Base-by-base conservation (phyloP, 2,329 filamentous ascomycete species). In the Microdochium paspali region DNA sequence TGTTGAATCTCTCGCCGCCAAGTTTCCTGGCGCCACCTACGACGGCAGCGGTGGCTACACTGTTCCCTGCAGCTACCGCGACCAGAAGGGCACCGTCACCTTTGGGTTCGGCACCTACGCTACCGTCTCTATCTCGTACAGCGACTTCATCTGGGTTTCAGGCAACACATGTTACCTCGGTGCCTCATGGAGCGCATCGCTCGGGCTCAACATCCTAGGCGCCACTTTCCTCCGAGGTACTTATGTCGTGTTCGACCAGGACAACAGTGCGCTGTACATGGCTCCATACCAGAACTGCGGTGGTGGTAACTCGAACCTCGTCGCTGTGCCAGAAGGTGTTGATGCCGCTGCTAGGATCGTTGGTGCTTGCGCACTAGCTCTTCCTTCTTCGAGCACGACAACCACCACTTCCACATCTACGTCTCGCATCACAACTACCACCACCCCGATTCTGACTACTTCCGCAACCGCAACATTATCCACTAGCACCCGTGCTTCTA, bases 21-120 rank as follows among this genome's bases (percentile, higher is more conserved):
- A 62, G n/a, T 68, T 79, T 26, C 58, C 61, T 0, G 62, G 64
- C 10, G 72, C 68, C 0, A 30, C 56, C 25, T 59, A 65, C 18
- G 66, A 70, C 46, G 61, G 62, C 7, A 54, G 66, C 9, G 72
- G 71, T 24, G 70, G 68, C 46, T 78, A 68, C 54, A 59, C 57
- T 26, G 67, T 76, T 1, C 60, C 66, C 24, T 79, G 76, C 58
- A 49, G 54, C 1, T 54, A 66, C 30, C 64, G 66, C 9, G 46
- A 63, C 3, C 35, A 58, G 4, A 50, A 54, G 2, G 72, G 69
- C 12, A 69, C 64, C 10, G 61, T 79, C 46, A 66, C 74, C 53
- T 79, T 80, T 49, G 65, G 62, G 31, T 76, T 79, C 32, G 64
- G 63, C 21, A 48, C 54, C 46, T 69, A 65, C 4, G 61, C 78